A percentile compares a stretch with the other conserved stretches of the same genome.
Conservation (phyloP, 106 monocot species). For the Allium fistulosum region DNA sequence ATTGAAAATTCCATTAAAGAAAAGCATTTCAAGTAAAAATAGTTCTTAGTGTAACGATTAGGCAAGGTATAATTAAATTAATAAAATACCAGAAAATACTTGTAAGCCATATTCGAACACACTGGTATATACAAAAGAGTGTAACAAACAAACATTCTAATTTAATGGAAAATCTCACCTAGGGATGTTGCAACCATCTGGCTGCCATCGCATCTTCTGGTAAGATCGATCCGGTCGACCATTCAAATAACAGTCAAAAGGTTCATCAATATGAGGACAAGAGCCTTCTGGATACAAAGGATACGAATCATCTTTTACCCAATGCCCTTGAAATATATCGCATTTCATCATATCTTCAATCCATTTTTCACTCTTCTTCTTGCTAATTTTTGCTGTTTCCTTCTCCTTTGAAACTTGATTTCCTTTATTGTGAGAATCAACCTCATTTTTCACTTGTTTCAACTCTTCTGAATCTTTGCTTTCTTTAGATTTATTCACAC, state of each 20-base stretch:
- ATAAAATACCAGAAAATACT: too few relatives aligned
- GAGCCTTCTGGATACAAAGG: constrained; percentile 68
- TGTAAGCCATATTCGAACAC: too few relatives aligned
- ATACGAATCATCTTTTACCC: constrained; percentile 65
- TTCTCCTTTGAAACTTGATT: background rate
- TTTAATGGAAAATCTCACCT: constrained; percentile 23
- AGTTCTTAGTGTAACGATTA: too few relatives aligned
- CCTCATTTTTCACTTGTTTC: background rate
- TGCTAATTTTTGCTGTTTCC: background rate
- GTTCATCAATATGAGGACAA: constrained; percentile 70
- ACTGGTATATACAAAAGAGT: too few relatives aligned
- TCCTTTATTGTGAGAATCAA: background rate
- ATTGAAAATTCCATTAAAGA: too few relatives aligned
- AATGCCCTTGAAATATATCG: constrained; percentile 66
- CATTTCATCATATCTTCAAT: constrained; percentile 36
- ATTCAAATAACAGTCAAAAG: constrained; percentile 65
- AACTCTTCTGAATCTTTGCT: background rate
- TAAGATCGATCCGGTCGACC: constrained; percentile 55
- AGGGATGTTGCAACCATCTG: constrained; percentile 58
- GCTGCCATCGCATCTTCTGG: constrained; percentile 78
- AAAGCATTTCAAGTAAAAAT: too few relatives aligned
- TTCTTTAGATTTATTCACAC: background rate
- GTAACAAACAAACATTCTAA: too few relatives aligned
- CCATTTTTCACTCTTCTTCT: constrained; percentile 20
- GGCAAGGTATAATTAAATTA: too few relatives aligned